Conservation (phyloP, 768 basidiomycete species). For the Boletus sp. region DNA sequence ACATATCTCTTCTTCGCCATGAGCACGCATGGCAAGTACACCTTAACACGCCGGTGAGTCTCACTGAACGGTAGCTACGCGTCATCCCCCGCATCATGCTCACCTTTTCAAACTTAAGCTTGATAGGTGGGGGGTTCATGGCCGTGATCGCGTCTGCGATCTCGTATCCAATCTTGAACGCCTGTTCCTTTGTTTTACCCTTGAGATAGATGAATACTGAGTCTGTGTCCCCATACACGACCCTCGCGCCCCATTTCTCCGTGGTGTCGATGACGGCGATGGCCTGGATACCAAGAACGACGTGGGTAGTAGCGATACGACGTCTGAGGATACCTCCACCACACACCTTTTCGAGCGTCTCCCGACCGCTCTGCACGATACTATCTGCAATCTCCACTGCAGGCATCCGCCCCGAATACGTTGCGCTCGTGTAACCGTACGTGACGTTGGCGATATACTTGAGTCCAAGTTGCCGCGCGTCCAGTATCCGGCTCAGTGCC, state of each 20-base stretch:
- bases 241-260: slow-evolving; percentile 84
- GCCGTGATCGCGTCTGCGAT: slow-evolving; percentile 87
- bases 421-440: slow-evolving; percentile 94
- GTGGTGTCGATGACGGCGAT: slow-evolving; percentile 74
- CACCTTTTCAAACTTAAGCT: slow-evolving; percentile 98
- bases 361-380: slow-evolving; percentile 94
- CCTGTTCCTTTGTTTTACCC: slow-evolving; percentile 90
- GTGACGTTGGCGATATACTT: slow-evolving; percentile 95
- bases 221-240: slow-evolving; percentile 98
- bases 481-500: slow-evolving; percentile 73
- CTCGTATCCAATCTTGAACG: slow-evolving; percentile 89
- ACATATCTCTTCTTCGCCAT: slow-evolving; percentile 99
- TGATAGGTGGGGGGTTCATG: slow-evolving; percentile 86
- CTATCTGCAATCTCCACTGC: slow-evolving; percentile 98
- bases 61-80: too few species aligned
- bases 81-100: background rate
- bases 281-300: slow-evolving; percentile 49
- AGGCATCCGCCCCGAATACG: slow-evolving; percentile 96
- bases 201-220: slow-evolving; percentile 90
- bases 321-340: background rate
- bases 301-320: background rate
- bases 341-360: slow-evolving; percentile 88
- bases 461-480: slow-evolving; percentile 89
- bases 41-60: slow-evolving; percentile 44
- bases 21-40: slow-evolving; percentile 92